Evolutionary conservation across 176 grass and related monocot genomes (phyloP), one percentile per base, ranked within the genome.

Genomic region (Aegilops sharonensis): DNA sequence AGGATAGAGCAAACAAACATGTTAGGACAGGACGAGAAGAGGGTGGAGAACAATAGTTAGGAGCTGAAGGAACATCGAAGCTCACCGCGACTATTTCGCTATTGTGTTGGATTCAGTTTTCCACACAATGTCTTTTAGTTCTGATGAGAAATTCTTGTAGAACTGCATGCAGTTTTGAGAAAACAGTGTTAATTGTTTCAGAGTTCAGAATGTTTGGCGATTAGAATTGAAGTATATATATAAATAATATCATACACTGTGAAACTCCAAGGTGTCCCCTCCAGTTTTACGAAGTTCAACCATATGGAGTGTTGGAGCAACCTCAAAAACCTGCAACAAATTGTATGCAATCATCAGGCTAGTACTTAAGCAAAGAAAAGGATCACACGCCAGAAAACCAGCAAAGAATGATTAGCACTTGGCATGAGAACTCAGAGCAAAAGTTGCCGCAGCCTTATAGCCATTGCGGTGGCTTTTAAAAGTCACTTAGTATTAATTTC

Each of bases 241-340:
- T 1, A 15, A 52, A 52, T 54, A 54, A 74, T 63, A 36, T 75
- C 87, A 29, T 94, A 90, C 97, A 82, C 78, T 96, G 90, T 99
- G 88, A 80, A 99, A 99, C 83, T 99, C 97, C 89, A 99, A 87
- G 11, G 97, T 99, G 75, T 99, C 97, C 5, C 97, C 97, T 61
- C 97, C 97, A 3, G 92, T 99, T 91, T 99, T 96, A 69, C 97
- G 94, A 80, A 99, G 94, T 80, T 99, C 97, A 61, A 99, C 97
- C 88, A 99, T 87, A 81, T 99, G 97, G 63, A 99, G 87, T 36
- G 94, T 91, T 85, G 97, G 92, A 85, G 97, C 97, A 72, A 99
- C 97, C 90, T 99, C 97, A 86, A 99, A 99, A 90, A 99, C 94
- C 97, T 99, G 42, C 52, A 76, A 67, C 36, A 71, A 12, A 80